Conservation (phyloP, 1,139 yeast species). For the Hanseniaspora sp. region DNA sequence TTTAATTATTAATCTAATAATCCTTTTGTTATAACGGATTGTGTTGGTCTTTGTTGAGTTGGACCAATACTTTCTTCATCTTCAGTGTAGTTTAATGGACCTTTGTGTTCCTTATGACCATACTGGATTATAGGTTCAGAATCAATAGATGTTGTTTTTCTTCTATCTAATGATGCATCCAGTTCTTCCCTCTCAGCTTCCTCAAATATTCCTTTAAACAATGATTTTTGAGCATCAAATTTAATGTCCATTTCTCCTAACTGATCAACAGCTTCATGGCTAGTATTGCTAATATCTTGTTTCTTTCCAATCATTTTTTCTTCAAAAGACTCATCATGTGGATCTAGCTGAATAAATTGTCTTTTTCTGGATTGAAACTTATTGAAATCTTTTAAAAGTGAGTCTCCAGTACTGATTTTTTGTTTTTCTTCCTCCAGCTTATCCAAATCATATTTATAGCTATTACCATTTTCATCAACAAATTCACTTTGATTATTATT, state of each 20-base stretch:
- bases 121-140: constrained; percentile 11
- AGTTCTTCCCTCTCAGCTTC: constrained; percentile 16
- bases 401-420: background rate
- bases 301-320: background rate
- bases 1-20: constrained; percentile 13
- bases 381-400: constrained; percentile 5
- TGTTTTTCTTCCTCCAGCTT: constrained; percentile 4
- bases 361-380: constrained; percentile 9
- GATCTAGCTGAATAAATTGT: background rate
- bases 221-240: background rate
- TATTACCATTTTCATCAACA: constrained; percentile 12
- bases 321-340: constrained; percentile 16
- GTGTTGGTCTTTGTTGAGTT: constrained; percentile 1
- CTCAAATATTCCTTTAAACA: constrained; percentile 17
- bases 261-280: constrained; percentile 29
- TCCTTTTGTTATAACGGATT: constrained; percentile 6
- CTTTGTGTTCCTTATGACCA: constrained; percentile 2
- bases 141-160: constrained; percentile 3
- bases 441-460: constrained; percentile 1
- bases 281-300: constrained; percentile 10
- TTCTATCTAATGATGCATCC: background rate
- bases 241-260: background rate
- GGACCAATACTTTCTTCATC: constrained; percentile 10
- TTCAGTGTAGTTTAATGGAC: constrained; percentile 8
- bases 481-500: background rate